Conservation (phyloP, 257 asterid species). For the Apocynum venetum region DNA sequence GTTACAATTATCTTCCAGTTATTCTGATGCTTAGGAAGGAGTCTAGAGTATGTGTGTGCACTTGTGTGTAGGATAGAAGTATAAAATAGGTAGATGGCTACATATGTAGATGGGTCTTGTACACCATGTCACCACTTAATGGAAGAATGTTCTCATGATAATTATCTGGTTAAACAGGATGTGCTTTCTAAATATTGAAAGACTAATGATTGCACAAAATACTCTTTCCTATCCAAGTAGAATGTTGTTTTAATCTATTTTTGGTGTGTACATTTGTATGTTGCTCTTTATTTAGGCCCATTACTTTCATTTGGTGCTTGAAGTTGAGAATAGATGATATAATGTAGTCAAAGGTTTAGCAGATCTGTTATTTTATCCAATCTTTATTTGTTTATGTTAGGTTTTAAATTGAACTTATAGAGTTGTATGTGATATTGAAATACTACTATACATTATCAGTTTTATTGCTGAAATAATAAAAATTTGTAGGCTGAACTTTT, state of each 20-base stretch:
- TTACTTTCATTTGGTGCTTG: neutral
- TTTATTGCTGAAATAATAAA: slow-evolving; percentile 19
- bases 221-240: neutral
- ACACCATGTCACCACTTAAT: neutral
- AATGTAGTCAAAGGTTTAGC: neutral
- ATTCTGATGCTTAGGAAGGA: neutral
- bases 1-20: neutral
- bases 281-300: neutral
- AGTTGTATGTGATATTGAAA: neutral
- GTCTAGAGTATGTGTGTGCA: neutral
- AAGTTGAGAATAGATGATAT: neutral
- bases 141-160: neutral
- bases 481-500: slow-evolving; percentile 88
- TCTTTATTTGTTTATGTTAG: neutral
- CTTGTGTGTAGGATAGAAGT: neutral
- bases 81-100: neutral
- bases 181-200: neutral
- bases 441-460: neutral
- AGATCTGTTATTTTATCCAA: neutral
- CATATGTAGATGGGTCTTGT: neutral
- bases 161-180: neutral
- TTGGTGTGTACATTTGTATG: neutral
- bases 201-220: neutral
- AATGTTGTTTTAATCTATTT: neutral
- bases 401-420: neutral